Base-by-base conservation (phyloP, 192 early-diverging fungal genomes). In the Obelidium mucronatum region DNA sequence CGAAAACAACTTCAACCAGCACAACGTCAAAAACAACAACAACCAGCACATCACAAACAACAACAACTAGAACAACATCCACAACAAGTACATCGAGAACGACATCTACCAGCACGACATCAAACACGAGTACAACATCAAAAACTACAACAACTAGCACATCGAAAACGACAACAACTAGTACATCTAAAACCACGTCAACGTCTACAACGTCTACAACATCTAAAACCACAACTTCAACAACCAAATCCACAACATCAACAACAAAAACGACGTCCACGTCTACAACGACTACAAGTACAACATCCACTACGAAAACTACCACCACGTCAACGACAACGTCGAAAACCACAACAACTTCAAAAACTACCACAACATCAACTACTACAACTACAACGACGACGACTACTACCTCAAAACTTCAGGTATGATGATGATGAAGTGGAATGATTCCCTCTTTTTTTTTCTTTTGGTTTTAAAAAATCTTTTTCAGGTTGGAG, bases 341-440 rank as follows among this genome's bases (percentile, higher is more conserved):
- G 22, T 58, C 55, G 24, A 58, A 5, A 8, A 58, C 55, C 8
- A 58, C 24, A 22, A 48, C 44, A 6, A 48, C 44, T 48, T 48
- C 44, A 48, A 48, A 6, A 48, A 48, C 44, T 19, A 48, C 44
- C 11, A 48, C 44, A 48, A 48, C 44, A 48, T 48, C 44, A 48
- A 58, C 55, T 58, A 28, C 55, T 8, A 58, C 55, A 31, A 22
- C 55, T 24, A 58, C 55, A 58, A 58, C 22, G 55, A 58, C 55
- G 6, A 28, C 55, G 24, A 58, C 24, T 26, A 58, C 55, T 24
- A 58, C 24, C 55, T 24, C 55, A n/a, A n/a, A 8, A 28, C 55
- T 28, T 24, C 55, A 31, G 8, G 6, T 31, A 58, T 5, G 26
- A 58, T 26, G 30, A 58, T 8, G 55, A 58, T 26, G 1, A 28